phyloP scores from a whole-genome alignment of 1,284 basidiomycete species.

The Sporisorium reilianum region DNA sequence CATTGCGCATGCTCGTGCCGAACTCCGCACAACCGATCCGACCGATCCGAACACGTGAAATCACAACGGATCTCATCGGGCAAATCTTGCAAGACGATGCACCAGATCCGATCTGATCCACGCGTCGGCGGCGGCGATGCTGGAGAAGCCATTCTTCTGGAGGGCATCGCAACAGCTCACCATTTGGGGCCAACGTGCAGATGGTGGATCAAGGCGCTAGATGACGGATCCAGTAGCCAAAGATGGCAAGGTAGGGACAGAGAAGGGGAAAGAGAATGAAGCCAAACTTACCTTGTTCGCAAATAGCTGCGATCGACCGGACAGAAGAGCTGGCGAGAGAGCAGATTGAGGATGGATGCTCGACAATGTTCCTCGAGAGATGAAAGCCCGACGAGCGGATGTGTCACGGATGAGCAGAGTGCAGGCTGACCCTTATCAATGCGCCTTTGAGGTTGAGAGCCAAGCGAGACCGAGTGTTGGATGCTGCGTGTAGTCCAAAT shows the following conservation, averaged over 20 bases:
- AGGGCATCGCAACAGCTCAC: not conserved
- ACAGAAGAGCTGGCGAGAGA: not conserved
- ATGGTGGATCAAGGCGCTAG: not conserved
- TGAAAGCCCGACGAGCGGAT: not conserved
- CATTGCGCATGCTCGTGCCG: slow-evolving; percentile 19
- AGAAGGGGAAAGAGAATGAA: not conserved
- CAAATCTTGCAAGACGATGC: not conserved
- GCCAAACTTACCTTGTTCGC: not conserved
- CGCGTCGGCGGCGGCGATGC: slow-evolving; percentile 5
- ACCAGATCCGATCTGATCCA: slow-evolving; percentile 4
- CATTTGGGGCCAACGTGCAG: not conserved
- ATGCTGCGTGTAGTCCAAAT: not conserved
- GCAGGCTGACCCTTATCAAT: not conserved
- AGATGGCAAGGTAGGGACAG: not conserved
- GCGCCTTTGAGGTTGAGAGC: not conserved
- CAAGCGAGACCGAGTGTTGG: not conserved
- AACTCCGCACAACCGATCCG: not conserved
- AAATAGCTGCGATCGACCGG: not conserved
- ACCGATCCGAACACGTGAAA: slow-evolving; percentile 7
- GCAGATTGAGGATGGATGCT: not conserved
- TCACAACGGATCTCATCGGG: not conserved
- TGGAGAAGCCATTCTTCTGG: not conserved
- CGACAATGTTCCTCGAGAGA: not conserved
- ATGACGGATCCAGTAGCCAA: not conserved
- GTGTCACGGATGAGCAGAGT: not conserved